These are phyloP conservation scores for Prunus yedoensis DNA, from an alignment of 331 rosid genomes.

Conservation along the genomic window DNA sequence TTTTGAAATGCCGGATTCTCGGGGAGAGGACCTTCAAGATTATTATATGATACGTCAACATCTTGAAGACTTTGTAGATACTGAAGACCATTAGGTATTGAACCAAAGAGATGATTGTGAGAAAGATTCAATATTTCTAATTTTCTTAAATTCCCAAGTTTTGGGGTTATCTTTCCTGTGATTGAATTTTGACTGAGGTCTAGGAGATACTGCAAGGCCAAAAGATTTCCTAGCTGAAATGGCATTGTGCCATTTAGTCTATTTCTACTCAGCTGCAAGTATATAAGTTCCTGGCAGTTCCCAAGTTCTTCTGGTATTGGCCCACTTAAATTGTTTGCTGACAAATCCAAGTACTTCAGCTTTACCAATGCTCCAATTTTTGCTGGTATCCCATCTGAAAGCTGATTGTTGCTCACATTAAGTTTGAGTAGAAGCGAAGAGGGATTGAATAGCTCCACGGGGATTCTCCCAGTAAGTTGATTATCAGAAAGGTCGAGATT, in stretches of 20 bases:
- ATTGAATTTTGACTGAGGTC: slow-evolving; percentile 57
- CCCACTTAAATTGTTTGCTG: slow-evolving; percentile 44
- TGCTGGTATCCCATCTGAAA: slow-evolving; percentile 43
- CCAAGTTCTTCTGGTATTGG: slow-evolving; percentile 48
- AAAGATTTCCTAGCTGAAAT: slow-evolving; percentile 46
- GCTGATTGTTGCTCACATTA: slow-evolving; percentile 44
- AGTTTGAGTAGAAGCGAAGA: slow-evolving; percentile 12
- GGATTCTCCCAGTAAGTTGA: neutral
- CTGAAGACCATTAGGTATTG: slow-evolving; percentile 35
- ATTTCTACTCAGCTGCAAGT: slow-evolving; percentile 57
- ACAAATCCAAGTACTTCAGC: slow-evolving; percentile 39
- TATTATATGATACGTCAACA: slow-evolving; percentile 35
- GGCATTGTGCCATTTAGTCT: slow-evolving; percentile 43
- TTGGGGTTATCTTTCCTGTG: slow-evolving; percentile 45
- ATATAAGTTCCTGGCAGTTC: slow-evolving; percentile 17
- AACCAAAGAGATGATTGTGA: slow-evolving; percentile 48
- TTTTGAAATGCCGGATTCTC: slow-evolving; percentile 25
- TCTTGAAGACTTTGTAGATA: neutral
- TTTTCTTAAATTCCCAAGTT: slow-evolving; percentile 32
- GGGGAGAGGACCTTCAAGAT: slow-evolving; percentile 34
- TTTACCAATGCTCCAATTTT: slow-evolving; percentile 23
- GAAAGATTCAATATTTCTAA: slow-evolving; percentile 51
- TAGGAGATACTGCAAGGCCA: slow-evolving; percentile 30
- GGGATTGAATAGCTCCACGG: neutral
- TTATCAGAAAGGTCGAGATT: neutral